Base-by-base conservation (phyloP, 768 basidiomycete species). In the Brasilioporus rufonigricans region DNA sequence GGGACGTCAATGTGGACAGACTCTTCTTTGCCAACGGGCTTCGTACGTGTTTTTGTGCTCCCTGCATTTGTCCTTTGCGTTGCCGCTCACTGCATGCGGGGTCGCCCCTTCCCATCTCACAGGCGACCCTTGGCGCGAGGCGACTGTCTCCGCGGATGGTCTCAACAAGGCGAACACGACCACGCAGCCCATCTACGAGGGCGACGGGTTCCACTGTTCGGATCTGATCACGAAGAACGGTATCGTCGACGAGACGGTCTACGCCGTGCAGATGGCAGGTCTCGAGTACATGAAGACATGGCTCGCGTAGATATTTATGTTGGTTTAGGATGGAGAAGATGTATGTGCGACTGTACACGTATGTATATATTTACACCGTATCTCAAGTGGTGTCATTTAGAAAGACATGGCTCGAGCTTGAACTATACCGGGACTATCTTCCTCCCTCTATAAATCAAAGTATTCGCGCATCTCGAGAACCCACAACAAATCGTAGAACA, bases 81-180 rank as follows among this genome's bases (percentile, higher is more conserved):
- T 5, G 7, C 50, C n/a, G n/a, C n/a, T n/a, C n/a, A n/a, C 27
- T 29, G 60, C 18, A 52, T 19, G 40, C 6, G 23, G 5, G 19
- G 16, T 12, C 4, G 23, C 13, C 5, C 16, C n/a, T 24, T n/a
- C n/a, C 27, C 9, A 18, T 14, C 33, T 18, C n/a, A 41, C 35
- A 88, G 86, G 85, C 41, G 87, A 89, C 61, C 87, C 88, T 18
- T 89, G 87, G 87, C 77, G 80, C 47, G 83, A 84, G 50, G 80
- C 82, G 7, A 89, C 87, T 0, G 74, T 88, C 6, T 88, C 87
- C 4, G 80, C 86, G 0, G 76, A 80, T 23, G 74, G 74, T 13
- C 72, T 77, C 19, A 56, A 68, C 53, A 72, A 79, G 48, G 38
- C 64, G 21, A 85, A 78, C 64, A 85, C 82, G 4, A 51, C 76